Evolutionary conservation across 257 asterid genomes (phyloP).

Genomic region (Perilla frutescens): DNA sequence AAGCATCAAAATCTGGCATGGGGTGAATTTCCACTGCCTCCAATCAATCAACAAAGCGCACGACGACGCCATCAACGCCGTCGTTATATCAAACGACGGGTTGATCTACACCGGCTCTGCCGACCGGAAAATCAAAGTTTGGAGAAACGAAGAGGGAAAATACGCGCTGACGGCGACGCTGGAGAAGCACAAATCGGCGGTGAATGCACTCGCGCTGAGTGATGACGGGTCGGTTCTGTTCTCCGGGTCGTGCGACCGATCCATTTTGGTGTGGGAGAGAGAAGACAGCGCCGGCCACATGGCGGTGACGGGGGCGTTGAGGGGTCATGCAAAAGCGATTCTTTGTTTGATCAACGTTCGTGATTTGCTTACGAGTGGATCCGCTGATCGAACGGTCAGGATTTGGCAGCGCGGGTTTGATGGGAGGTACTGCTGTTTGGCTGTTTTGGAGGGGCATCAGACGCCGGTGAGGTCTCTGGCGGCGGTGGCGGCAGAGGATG

Average conservation of each 20-base stretch:
- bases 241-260: conserved; percentile 86
- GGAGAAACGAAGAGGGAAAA: conserved; percentile 61
- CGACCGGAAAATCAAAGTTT: conserved; percentile 65
- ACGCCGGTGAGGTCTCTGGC: conserved; percentile 81
- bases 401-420: conserved; percentile 67
- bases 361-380: conserved; percentile 76
- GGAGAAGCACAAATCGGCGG: conserved; percentile 83
- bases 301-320: conserved; percentile 80
- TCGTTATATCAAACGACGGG: conserved; percentile 53
- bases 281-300: conserved; percentile 80
- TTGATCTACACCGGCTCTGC: conserved; percentile 82
- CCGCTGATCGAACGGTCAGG: conserved; percentile 90
- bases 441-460: conserved; percentile 74
- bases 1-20: conserved; percentile 68
- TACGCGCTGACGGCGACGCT: conserved; percentile 55
- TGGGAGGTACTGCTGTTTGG: conserved; percentile 65
- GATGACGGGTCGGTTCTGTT: conserved; percentile 68
- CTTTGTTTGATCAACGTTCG: conserved; percentile 60
- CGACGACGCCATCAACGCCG: conserved; percentile 89
- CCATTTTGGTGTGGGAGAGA: conserved; percentile 93
- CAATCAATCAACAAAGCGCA: conserved; percentile 69
- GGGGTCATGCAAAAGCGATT: conserved; percentile 76
- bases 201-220: conserved; percentile 71
- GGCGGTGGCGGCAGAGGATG: conserved; percentile 37
- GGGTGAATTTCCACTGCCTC: conserved; percentile 41